These are phyloP conservation scores for Rutstroemia sydowiana DNA, from an alignment of 2,329 filamentous ascomycete species.

Conservation along the genomic window DNA sequence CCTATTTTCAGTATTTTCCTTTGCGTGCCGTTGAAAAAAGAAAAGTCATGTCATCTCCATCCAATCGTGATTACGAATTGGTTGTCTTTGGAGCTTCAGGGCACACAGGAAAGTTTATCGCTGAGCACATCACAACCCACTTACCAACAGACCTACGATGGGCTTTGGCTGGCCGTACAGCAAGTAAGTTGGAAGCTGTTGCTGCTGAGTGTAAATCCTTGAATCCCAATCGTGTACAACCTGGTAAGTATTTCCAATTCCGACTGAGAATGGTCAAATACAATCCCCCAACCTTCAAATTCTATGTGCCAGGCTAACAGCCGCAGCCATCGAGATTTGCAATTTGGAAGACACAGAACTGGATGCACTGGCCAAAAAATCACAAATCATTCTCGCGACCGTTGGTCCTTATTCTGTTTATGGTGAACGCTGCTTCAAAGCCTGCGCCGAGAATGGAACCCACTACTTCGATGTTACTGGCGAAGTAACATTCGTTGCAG, in stretches of 20 bases:
- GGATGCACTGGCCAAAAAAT: conserved; percentile 44
- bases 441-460: conserved; percentile 54
- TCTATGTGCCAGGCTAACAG: not conserved
- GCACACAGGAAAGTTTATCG: conserved; percentile 73
- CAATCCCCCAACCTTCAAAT: not conserved
- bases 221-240: conserved; percentile 62
- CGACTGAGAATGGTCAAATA: not conserved
- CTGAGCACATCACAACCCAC: conserved; percentile 64
- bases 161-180: conserved; percentile 81
- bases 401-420: conserved; percentile 52
- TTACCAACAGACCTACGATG: conserved; percentile 75
- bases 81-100: conserved; percentile 65
- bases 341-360: conserved; percentile 41
- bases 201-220: conserved; percentile 57
- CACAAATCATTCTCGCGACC: conserved; percentile 48
- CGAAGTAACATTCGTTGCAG: conserved; percentile 49
- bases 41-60: conserved; percentile 3
- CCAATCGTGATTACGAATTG: conserved; percentile 48
- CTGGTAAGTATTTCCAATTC: conserved; percentile 44
- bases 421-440: conserved; percentile 52
- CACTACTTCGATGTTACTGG: conserved; percentile 60
- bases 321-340: conserved; percentile 45
- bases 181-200: conserved; percentile 63
- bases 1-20: not conserved
- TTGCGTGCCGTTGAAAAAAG: not conserved